A percentile compares a stretch with the other conserved stretches of the same genome.
Conservation (phyloP, 192 early-diverging fungal species). For the Coemansia sp. region DNA sequence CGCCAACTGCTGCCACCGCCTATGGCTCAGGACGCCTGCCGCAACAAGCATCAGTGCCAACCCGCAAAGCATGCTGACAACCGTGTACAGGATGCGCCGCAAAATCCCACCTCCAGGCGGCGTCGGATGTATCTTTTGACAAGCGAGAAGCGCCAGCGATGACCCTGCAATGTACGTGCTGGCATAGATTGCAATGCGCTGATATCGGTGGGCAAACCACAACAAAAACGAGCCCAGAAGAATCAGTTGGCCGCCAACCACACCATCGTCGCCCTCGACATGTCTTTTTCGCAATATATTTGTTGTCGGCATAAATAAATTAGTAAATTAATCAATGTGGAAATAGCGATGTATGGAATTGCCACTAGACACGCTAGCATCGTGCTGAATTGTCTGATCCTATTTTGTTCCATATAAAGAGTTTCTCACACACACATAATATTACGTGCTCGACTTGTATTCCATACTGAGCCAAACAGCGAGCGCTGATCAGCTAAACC, state of each 20-base stretch:
- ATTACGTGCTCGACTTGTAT: no score
- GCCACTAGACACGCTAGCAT: no score
- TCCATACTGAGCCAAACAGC: no score
- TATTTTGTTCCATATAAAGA: neutral
- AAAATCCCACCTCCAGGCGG: neutral
- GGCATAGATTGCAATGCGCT: neutral
- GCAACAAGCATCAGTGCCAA: neutral
- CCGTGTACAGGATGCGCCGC: constrained; percentile 2
- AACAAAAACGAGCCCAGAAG: neutral
- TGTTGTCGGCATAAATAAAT: neutral
- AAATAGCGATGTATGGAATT: no score
- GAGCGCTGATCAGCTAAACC: no score
- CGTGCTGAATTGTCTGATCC: neutral
- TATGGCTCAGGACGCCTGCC: neutral
- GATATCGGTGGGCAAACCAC: neutral
- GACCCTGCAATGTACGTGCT: neutral
- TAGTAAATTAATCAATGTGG: neutral
- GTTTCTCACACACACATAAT: neutral
- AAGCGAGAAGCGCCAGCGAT: constrained; percentile 1
- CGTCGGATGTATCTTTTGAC: neutral
- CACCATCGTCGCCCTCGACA: neutral
- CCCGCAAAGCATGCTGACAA: constrained; percentile 2
- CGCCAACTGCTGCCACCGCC: neutral
- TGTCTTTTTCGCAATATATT: neutral
- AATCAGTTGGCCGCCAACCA: neutral